Percentiles rank a stretch among this genome's conserved stretches.
Evolutionary conservation across 2,329 filamentous ascomycete genomes (phyloP).

Genomic region (Penicillium sp.): DNA sequence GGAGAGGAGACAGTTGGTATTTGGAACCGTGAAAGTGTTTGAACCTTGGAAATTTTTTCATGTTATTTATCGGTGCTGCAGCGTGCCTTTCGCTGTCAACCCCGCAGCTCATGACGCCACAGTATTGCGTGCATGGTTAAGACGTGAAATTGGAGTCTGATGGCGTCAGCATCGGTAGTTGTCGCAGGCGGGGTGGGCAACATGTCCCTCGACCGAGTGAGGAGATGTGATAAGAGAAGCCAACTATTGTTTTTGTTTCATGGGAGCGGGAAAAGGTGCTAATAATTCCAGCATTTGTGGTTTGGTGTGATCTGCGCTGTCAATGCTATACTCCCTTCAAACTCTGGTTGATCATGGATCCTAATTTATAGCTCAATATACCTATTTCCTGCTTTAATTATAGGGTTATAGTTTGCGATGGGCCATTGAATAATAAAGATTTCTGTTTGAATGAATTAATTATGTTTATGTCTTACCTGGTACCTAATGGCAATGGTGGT

Average conservation of each 20-base stretch:
- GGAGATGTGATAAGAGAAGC: background rate
- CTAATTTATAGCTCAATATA: too few relatives aligned
- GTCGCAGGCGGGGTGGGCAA: background rate
- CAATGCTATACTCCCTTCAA: too few relatives aligned
- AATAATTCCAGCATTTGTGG: background rate
- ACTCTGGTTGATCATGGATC: too few relatives aligned
- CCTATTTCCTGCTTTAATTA: too few relatives aligned
- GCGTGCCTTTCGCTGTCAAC: constrained; percentile 1
- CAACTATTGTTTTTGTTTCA: background rate
- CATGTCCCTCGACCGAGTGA: constrained; percentile 5
- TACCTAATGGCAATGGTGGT: too few relatives aligned
- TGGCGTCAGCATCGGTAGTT: constrained; percentile 23
- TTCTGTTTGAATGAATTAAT: too few relatives aligned
- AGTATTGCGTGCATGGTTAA: constrained; percentile 13
- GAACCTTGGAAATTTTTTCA: background rate
- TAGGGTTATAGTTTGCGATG: too few relatives aligned
- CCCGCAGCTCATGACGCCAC: constrained; percentile 9
- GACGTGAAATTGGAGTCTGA: constrained; percentile 27
- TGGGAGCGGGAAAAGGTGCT: background rate
- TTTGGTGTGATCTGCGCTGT: too few relatives aligned
- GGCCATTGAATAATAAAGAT: too few relatives aligned
- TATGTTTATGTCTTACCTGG: too few relatives aligned
- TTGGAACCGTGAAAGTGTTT: background rate
- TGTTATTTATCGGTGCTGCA: constrained; percentile 12
- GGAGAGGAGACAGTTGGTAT: background rate